Evolutionary conservation across 202 grass and related monocot species (phyloP), one percentile per base, ranked within the genome.

Genomic region (Setaria italica): DNA sequence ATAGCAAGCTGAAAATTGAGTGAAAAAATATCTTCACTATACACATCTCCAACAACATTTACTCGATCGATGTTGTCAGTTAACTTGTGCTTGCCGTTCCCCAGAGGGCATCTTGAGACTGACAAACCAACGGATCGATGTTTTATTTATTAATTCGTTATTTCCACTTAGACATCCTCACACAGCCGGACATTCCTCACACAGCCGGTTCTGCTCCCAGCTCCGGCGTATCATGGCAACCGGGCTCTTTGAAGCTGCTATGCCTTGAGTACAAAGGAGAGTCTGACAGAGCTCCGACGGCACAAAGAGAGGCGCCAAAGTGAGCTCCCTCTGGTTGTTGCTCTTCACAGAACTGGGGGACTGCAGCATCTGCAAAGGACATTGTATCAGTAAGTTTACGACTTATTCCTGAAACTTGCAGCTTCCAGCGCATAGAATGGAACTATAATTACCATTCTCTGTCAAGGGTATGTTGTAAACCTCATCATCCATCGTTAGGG

Each of bases 291-390:
- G 15, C 46, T 13, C 58, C 46, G 11, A 54, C 4, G 21, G 74
- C 0, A 1, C 30, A 10, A 47, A 39, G 3, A 35, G 62, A 42
- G 17, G 32, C 39, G 19, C 54, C 86, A 72, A 72, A 78, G 55
- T 70, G 51, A 60, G 39, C 5, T 41, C 39, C 39, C 39, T 41
- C 39, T 41, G 39, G 39, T 41, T 41, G 39, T 5, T 41, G 43
- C 4, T 84, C 70, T 19, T 75, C 46, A 64, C 9, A 54, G 12
- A 19, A 0, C 46, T 75, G 58, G 30, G 65, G 7, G 16, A 55
- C 16, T 17, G 80, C 62, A 64, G 73, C 43, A 72, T 78, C 80
- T 78, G 74, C 86, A 72, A 21, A 78, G 17, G 7, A 83, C 71
- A 33, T 64, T 46, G 25, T 65, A 46, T 83, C 17, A 29, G 74